Base-by-base conservation (phyloP, 306 rosid genomes). In the Dalbergia oliveri region DNA sequence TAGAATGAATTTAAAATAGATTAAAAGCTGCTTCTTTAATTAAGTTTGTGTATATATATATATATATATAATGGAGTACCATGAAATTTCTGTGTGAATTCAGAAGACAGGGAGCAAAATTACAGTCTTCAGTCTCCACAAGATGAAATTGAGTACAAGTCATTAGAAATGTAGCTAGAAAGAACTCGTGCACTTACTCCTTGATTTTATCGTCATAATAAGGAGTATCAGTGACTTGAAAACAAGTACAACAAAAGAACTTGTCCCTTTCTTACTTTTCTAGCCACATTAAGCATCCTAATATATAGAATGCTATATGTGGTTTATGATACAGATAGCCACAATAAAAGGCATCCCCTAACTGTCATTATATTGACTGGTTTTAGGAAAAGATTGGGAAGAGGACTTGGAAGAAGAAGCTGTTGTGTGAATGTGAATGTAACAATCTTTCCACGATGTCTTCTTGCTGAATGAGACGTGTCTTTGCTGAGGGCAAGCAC, bases 391-490 rank as follows among this genome's bases (percentile, higher is more conserved):
- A 69, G 14, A 50, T 15, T 33, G 72, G 15, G 77, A 44, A 60
- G 79, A 21, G 11, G 72, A 81, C 11, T 71, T 66, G 67, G 85
- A 79, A 79, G 76, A 4, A 67, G 85, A 79, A 79, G 76, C 4
- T 35, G 74, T 33, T 11, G 77, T 12, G 31, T 50, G 50, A 67
- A 83, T 41, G 53, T 33, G 50, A 67, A 83, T 41, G 53, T 33
- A 72, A 69, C 66, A 79, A 14, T 69, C 4, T 35, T 65, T 43
- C 89, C 89, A 87, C 59, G 89, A 65, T 4, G 34, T 68, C 66
- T 75, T 89, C 77, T 47, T 88, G 66, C 81, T 84, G 73, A 85
- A 90, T 0, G 91, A 85, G 19, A 90, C 15, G 16, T 7, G 65
- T 47, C 62, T 78, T 12, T 79, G 83, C 0, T 37, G 82, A 82